Base-by-base conservation (phyloP, 768 basidiomycete species). In the Boletus vinaceobasis region DNA sequence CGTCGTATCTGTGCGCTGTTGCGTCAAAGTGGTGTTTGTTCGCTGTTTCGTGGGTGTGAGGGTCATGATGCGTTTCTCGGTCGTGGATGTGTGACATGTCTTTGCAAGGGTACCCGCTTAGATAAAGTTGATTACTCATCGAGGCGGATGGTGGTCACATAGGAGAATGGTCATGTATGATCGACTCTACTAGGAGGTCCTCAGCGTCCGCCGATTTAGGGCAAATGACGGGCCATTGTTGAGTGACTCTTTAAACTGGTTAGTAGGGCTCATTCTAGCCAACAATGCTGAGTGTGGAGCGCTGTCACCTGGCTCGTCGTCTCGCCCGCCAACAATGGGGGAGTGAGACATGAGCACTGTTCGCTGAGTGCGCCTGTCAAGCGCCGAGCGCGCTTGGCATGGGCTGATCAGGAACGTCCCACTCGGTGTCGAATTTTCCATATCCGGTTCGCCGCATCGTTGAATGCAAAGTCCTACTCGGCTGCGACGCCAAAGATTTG, bases 1-100 rank as follows among this genome's bases (percentile, higher is more conserved):
- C 60, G 44, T 71, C 61, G 59, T 70, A 73, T 14, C 32, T 54
- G 33, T 58, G 62, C 1, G 67, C 67, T 15, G 33, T 37, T 7
- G 59, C 52, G 39, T 72, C 57, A 53, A 71, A 74, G 53, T 68
- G 14, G 14, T 53, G 42, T 26, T 45, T 55, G 55, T 73, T 67
- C 3, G 69, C 65, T 14, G 65, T 47, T 38, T 66, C 64, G 57
- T 63, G 60, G 44, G 46, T 15, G 17, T n/a, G n/a, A n/a, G n/a
- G n/a, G n/a, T n/a, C n/a, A n/a, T n/a, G n/a, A n/a, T n/a, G n/a
- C n/a, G n/a, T n/a, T n/a, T n/a, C n/a, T n/a, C n/a, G n/a, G n/a
- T n/a, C n/a, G n/a, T n/a, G n/a, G n/a, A n/a, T n/a, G n/a, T n/a
- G n/a, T n/a, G n/a, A n/a, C n/a, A n/a, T n/a, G n/a, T n/a, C n/a